Conservation (phyloP, 305 asterid genomes). For the Fraxinus paxiana region DNA sequence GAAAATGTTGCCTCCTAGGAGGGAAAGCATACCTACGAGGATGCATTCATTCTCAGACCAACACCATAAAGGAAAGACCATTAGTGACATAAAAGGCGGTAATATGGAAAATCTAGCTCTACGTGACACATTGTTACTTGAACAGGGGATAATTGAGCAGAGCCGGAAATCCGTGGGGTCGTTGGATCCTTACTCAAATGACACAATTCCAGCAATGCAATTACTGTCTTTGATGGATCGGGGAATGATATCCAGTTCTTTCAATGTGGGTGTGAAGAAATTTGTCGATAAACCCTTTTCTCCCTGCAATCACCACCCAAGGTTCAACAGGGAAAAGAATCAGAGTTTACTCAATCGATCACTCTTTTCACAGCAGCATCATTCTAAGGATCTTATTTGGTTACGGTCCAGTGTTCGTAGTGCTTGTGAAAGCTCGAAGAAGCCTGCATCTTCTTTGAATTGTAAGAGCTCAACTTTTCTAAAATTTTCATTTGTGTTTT, state of each 20-base stretch:
- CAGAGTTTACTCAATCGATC: slow-evolving; percentile 24
- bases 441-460: neutral
- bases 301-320: slow-evolving; percentile 43
- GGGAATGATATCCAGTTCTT: slow-evolving; percentile 32
- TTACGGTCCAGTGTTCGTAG: slow-evolving; percentile 18
- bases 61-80: slow-evolving; percentile 42
- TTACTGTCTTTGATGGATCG: slow-evolving; percentile 74
- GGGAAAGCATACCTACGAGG: neutral
- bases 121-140: slow-evolving; percentile 23
- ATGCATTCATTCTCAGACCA: slow-evolving; percentile 29
- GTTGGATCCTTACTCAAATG: slow-evolving; percentile 49
- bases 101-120: neutral
- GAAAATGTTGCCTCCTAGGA: neutral
- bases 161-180: slow-evolving; percentile 30
- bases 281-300: slow-evolving; percentile 39
- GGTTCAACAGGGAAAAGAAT: slow-evolving; percentile 30
- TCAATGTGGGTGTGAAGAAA: slow-evolving; percentile 33
- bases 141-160: slow-evolving; percentile 26
- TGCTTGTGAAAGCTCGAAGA: slow-evolving; percentile 35
- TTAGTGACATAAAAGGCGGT: slow-evolving; percentile 34
- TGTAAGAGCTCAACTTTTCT: no score
- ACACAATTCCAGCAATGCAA: slow-evolving; percentile 77
- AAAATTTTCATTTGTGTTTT: no score
- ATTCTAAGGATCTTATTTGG: slow-evolving; percentile 26
- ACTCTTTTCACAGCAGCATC: slow-evolving; percentile 26